phyloP scores from a whole-genome alignment of 106 monocot genomes.

The Apostasia ramifera region DNA sequence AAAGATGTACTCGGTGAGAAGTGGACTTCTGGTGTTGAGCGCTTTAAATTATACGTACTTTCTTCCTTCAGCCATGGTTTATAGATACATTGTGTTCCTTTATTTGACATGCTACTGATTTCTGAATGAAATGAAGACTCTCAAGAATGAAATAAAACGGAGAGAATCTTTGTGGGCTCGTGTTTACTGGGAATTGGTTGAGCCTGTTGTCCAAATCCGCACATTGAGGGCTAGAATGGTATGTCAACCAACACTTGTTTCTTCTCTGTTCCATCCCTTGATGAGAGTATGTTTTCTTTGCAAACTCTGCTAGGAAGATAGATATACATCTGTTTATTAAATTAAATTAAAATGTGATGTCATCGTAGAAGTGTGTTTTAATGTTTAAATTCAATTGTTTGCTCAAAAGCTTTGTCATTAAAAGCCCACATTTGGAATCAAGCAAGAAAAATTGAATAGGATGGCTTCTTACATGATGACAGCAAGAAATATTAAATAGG shows the following conservation, averaged over 20 bases:
- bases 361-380: too few species aligned
- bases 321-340: too few species aligned
- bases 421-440: not conserved
- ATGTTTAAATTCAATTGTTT: too few species aligned
- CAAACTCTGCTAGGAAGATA: too few species aligned
- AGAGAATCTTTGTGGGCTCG: conserved; percentile 77
- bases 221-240: conserved; percentile 97
- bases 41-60: not conserved
- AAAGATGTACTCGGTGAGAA: conserved; percentile 94
- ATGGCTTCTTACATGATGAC: too few species aligned
- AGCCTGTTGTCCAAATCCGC: conserved; percentile 61
- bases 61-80: not conserved
- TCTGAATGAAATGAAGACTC: conserved; percentile 31
- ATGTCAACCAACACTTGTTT: conserved; percentile 6
- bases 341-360: too few species aligned
- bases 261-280: not conserved
- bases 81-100: not conserved
- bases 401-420: too few species aligned
- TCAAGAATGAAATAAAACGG: conserved; percentile 91
- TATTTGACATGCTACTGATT: not conserved
- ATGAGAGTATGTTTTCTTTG: too few species aligned
- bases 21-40: not conserved
- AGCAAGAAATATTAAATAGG: too few species aligned
- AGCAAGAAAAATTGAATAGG: not conserved
- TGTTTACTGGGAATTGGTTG: conserved; percentile 90